Base-by-base conservation (phyloP, 1,284 basidiomycete species). In the Volvariella volvacea region DNA sequence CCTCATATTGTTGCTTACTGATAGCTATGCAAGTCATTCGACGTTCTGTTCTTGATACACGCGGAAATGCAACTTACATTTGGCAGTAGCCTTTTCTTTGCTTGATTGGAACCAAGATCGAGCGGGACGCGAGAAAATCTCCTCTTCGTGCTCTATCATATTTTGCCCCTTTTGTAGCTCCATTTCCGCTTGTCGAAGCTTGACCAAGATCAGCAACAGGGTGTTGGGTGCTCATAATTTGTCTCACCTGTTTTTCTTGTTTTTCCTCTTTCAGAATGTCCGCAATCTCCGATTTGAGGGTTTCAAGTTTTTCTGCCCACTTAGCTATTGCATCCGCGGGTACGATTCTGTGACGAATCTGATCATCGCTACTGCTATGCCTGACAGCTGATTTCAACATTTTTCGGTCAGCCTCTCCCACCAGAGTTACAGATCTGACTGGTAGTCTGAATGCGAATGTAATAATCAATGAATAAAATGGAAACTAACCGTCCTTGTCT, bases 321-420 rank as follows among this genome's bases (percentile, higher is more conserved):
- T 79, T 81, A 32, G 74, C 60, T 10, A 96, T 73, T 3, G 80
- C 76, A 41, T 95, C 92, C n/a, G 76, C 55, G 10, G 93, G 88
- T 30, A 99, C 72, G 43, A 94, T 81, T 33, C 96, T 86, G 63
- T 98, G 94, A 46, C 90, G 81, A 51, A 97, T 80, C 63, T 89
- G 82, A 59, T 94, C 89, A 46, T 84, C 80, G 36, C 78, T 78
- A 17, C 73, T 63, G 3, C 88, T 83, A 54, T 90, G 86, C 67
- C 97, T 98, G 62, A 98, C 90, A 22, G 90, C 94, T 17, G 88
- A 84, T 67, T 97, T 99, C 54, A 99, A 83, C 78, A 99, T 86
- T 64, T 93, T 96, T 42, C 96, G 83, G 64, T 99, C 96, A 1
- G 83, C 78, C 69, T 99, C 96, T 36, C 96, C 96, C 20, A 99